Conservation (phyloP, 2,329 filamentous ascomycete species). For the Claviceps pazoutovae region DNA sequence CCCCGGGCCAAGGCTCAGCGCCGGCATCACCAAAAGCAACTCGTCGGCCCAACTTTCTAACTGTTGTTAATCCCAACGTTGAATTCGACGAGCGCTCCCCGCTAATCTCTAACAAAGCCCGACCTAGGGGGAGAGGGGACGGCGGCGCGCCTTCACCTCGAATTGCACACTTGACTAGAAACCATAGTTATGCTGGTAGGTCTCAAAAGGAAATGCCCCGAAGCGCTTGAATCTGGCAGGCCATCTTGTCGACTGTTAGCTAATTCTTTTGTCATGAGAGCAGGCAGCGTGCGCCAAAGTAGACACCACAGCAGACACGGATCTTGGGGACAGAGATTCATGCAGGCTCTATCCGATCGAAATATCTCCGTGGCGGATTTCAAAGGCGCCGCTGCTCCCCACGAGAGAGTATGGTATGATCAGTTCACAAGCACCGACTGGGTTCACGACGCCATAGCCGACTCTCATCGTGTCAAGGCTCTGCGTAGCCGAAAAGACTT, state of each 20-base stretch:
- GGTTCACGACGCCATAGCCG: conserved; percentile 94
- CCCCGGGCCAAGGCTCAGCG: conserved; percentile 15
- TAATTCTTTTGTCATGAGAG: not conserved
- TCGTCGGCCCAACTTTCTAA: conserved; percentile 15
- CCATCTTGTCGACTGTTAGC: not conserved
- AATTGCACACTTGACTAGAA: conserved; percentile 18
- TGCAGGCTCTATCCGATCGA: conserved; percentile 45
- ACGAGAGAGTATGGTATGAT: conserved; percentile 95
- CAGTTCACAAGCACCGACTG: conserved; percentile 96
- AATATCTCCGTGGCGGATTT: conserved; percentile 48
- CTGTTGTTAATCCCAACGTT: conserved; percentile 14
- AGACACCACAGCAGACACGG: conserved; percentile 42
- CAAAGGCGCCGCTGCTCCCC: conserved; percentile 51
- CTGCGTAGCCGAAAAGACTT: conserved; percentile 72
- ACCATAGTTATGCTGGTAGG: conserved; percentile 32
- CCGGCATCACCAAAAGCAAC: conserved; percentile 20
- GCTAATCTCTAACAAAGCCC: conserved; percentile 23
- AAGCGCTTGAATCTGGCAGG: not conserved
- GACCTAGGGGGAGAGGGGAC: conserved; percentile 29
- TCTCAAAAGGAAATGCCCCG: not conserved
- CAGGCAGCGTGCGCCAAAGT: conserved; percentile 24
- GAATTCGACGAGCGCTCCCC: conserved; percentile 31
- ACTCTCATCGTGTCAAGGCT: conserved; percentile 77
- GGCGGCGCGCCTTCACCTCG: conserved; percentile 15
- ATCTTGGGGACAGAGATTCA: conserved; percentile 47